Evolutionary conservation across 75 land plant genomes (phyloP).

Genomic region (Cupressus sempervirens): DNA sequence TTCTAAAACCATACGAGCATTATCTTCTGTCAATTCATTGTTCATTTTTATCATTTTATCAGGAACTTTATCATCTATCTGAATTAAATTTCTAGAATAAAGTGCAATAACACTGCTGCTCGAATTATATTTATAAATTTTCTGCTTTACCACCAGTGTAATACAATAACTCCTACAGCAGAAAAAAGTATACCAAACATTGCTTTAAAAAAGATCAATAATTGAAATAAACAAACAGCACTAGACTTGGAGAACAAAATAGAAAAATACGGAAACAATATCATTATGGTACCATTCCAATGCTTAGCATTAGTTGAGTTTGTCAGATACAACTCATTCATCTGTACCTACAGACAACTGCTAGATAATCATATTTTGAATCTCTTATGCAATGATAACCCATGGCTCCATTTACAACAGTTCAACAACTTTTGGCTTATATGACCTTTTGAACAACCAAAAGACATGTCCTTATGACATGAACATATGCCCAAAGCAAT

Average conservation of each 20-base stretch:
- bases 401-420: background rate
- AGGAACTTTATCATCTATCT: background rate
- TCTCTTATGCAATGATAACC: background rate
- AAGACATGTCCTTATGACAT: background rate
- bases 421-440: background rate
- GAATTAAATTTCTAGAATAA: background rate
- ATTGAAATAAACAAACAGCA: background rate
- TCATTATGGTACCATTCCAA: background rate
- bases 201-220: background rate
- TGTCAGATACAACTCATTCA: background rate
- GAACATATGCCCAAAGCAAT: conserved; percentile 7
- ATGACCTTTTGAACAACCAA: background rate
- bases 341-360: background rate
- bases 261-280: background rate
- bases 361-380: background rate
- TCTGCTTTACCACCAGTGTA: background rate
- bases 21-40: background rate
- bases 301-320: background rate
- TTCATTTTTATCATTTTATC: background rate
- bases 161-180: background rate
- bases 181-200: background rate
- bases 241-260: background rate
- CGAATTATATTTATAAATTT: background rate
- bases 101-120: background rate
- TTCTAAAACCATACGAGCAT: background rate